phyloP scores from a whole-genome alignment of 2,329 filamentous ascomycete species.

The Colletotrichum spinosum region DNA sequence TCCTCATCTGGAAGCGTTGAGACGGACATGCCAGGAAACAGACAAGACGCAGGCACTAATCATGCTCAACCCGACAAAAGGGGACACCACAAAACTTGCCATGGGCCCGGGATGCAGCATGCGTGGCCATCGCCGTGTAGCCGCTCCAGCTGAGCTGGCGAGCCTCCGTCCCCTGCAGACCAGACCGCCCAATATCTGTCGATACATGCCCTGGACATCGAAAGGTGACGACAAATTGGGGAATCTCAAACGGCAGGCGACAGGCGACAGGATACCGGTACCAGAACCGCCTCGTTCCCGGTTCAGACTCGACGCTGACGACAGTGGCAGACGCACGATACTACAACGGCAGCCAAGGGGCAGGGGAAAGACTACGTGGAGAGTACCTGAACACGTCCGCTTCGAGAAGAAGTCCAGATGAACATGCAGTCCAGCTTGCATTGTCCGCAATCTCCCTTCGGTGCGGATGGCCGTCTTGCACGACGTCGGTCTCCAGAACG shows the following conservation, averaged over 20 bases:
- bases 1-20: neutral
- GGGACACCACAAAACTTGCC: neutral
- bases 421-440: neutral
- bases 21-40: neutral
- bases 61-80: neutral
- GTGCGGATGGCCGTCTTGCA: neutral
- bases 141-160: constrained; percentile 2
- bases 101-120: neutral
- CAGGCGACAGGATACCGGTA: constrained; percentile 22
- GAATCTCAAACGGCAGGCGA: constrained; percentile 8
- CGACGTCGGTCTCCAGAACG: neutral
- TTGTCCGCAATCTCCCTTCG: constrained; percentile 1
- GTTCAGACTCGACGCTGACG: constrained; percentile 11
- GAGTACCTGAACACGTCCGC: neutral
- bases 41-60: constrained; percentile 24
- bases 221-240: neutral
- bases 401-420: constrained; percentile 10
- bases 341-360: neutral
- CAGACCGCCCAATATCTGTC: constrained; percentile 2
- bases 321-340: constrained; percentile 14
- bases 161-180: neutral
- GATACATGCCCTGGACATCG: neutral
- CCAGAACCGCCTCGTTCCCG: neutral
- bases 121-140: neutral
- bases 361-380: neutral